Evolutionary conservation across 2,329 filamentous ascomycete genomes (phyloP), one percentile per base, ranked within the genome.

Genomic region (Aspergillus sp.): DNA sequence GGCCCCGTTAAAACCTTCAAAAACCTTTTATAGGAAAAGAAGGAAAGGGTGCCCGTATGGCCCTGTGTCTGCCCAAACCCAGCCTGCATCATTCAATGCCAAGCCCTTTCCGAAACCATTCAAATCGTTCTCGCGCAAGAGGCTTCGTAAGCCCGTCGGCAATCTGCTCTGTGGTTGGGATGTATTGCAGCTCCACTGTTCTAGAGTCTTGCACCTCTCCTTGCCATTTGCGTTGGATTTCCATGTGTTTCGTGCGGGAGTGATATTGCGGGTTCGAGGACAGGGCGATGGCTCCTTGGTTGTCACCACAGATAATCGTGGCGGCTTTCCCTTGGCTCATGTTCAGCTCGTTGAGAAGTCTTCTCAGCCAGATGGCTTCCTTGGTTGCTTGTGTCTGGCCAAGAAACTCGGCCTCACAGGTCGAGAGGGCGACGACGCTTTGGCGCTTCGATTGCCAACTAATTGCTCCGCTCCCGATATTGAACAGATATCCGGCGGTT

Each of bases 381-480:
- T 47, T 47, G 2, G 45, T 47, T 47, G 45, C 45, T 47, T 47
- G 45, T 36, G 45, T 47, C 31, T 47, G 45, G 16, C 45, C 45
- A 10, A 47, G 25, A 21, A 36, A 47, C 17, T 47, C 29, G 17
- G 29, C 45, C 31, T 47, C 45, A 36, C 29, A 47, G 29, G 31
- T 47, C 13, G 45, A 47, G n/a, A 47, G 45, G 3, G 25, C 31
- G 20, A 36, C 31, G 16, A 47, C 31, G 19, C 31, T 34, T 21
- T 47, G 45, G 45, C 45, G 45, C 31, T 47, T 47, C 16, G 45
- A 47, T 47, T 47, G 45, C 45, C 45, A 47, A 36, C 45, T 47
- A 16, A 47, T 47, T 47, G 45, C 45, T 36, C 45, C 31, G 19
- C 45, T 47, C 17, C 44, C 44, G 25, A 46, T 46, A 19, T 46